Base-by-base conservation (phyloP, 192 early-diverging fungal genomes). In the Linnemannia elongata region DNA sequence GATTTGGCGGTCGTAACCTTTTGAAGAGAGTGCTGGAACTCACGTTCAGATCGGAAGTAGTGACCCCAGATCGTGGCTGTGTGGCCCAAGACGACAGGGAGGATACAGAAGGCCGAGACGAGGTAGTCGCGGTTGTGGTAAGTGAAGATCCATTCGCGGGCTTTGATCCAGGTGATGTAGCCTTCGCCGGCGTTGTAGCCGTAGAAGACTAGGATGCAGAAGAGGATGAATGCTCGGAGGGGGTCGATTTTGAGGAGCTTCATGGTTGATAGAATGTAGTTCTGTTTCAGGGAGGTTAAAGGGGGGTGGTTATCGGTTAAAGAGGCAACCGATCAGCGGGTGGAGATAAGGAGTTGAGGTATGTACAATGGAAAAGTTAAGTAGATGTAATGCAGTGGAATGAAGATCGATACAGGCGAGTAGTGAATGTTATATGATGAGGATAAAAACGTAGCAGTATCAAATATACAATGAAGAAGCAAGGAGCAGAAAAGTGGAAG, bases 11-110 rank as follows among this genome's bases (percentile, higher is more conserved):
- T 60, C 3, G 85, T 87, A 4, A 87, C 85, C 10, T 81, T 81
- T 33, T 74, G 55, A 45, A 87, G 73, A 22, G 79, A 45, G 36
- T 87, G 85, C 22, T 87, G 85, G 35, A 87, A 87, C 57, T 87
- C 85, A 30, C 85, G 85, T 44, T 81, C 85, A 0, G 76, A 68
- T 75, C 85, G 52, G 68, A 75, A 87, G 52, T 87, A 81, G 39
- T 87, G 85, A 2, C 85, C 85, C 85, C 85, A 87, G 71, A 87
- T 69, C 15, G 85, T 87, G 30, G 80, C 85, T 45, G 81, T 27
- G 42, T 87, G 85, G 33, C 85, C 85, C 4, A 81, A 18, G 1
- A 47, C 71, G 3, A 75, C 69, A 30, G 85, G 85, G 18, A 77
- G 18, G 76, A 87, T 69, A 4, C 49, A 74, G 24, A 87, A 72